Conservation (phyloP, 257 asterid genomes). For the Nicotiana knightiana region DNA sequence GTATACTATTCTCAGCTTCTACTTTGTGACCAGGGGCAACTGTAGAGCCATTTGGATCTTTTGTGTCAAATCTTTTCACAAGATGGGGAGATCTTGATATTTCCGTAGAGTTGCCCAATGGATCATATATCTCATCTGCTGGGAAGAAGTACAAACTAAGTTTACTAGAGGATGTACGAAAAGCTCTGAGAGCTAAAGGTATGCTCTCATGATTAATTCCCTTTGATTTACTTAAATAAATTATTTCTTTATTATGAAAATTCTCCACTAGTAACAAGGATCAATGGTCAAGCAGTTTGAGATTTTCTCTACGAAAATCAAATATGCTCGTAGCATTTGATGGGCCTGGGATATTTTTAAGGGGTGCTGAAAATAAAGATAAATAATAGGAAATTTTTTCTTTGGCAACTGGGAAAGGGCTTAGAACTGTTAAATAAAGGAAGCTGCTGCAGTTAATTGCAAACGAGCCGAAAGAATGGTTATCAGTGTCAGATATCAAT, state of each 20-base stretch:
- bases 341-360: background rate
- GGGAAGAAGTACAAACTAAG: conserved; percentile 73
- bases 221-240: background rate
- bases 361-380: background rate
- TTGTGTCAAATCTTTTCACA: conserved; percentile 90
- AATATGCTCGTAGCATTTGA: background rate
- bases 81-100: conserved; percentile 97
- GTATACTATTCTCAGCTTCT: conserved; percentile 19
- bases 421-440: conserved; percentile 4
- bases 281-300: background rate
- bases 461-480: background rate
- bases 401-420: background rate
- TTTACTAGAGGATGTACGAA: conserved; percentile 49
- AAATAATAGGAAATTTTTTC: background rate
- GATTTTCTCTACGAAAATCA: background rate
- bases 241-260: background rate
- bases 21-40: conserved; percentile 73
- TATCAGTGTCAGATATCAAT: background rate
- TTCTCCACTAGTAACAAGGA: background rate
- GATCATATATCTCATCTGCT: conserved; percentile 50
- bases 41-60: conserved; percentile 95
- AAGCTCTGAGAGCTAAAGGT: conserved; percentile 73
- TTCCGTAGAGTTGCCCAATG: conserved; percentile 70
- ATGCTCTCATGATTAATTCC: conserved; percentile 7
- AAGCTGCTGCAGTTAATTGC: background rate